Percentiles rank a stretch among this genome's conserved stretches.
Conservation (phyloP, 768 basidiomycete species). For the Collybia mongolica region DNA sequence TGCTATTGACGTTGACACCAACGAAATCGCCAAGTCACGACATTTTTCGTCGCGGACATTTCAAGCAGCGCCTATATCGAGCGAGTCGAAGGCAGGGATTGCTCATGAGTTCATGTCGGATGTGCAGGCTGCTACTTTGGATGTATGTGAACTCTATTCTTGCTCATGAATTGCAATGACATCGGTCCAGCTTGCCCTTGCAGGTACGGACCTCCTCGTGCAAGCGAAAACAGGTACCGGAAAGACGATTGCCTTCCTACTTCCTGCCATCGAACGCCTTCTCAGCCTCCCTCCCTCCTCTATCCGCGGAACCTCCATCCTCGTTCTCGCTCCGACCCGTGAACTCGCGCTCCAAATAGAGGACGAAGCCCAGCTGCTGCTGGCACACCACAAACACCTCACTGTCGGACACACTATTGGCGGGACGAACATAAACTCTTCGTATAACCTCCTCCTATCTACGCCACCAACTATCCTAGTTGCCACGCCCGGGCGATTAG, state of each 20-base stretch:
- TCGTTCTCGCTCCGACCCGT: conserved; percentile 71
- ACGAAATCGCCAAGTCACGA: conserved; percentile 3
- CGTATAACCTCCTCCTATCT: conserved; percentile 19
- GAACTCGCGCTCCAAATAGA: conserved; percentile 73
- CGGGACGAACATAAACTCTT: conserved; percentile 38
- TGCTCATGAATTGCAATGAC: neutral
- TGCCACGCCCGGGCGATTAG: conserved; percentile 74
- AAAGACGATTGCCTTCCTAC: conserved; percentile 50
- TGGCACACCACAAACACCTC: conserved; percentile 34
- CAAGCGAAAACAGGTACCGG: conserved; percentile 65
- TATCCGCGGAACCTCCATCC: conserved; percentile 46
- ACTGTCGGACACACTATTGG: conserved; percentile 53
- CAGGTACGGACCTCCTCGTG: conserved; percentile 43
- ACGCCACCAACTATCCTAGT: conserved; percentile 54
- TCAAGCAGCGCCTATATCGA: conserved; percentile 35
- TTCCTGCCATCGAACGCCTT: conserved; percentile 73
- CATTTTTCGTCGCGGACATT: conserved; percentile 30
- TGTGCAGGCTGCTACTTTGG: conserved; percentile 48
- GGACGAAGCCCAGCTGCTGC: conserved; percentile 55
- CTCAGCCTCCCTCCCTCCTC: conserved; percentile 25
- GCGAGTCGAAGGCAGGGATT: conserved; percentile 38
- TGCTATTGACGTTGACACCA: neutral
- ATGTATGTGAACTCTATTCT: conserved; percentile 20
- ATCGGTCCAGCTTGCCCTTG: conserved; percentile 32
- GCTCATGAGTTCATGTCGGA: conserved; percentile 47